phyloP scores from a whole-genome alignment of 1,284 basidiomycete species.

The Hortiboletus rubellus region DNA sequence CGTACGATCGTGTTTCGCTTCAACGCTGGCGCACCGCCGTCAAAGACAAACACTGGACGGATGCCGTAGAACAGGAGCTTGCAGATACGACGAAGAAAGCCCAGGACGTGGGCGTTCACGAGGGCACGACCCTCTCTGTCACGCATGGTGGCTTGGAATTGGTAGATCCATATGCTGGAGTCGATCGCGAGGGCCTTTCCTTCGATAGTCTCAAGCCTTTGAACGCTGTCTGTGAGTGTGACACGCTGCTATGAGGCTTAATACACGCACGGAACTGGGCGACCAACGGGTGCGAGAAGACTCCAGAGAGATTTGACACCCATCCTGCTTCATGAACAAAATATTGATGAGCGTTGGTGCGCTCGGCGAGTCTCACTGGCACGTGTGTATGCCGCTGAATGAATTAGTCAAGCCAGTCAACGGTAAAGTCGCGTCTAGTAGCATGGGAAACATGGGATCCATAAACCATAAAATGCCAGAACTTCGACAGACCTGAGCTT shows the following conservation, averaged over 20 bases:
- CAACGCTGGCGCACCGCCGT: constrained; percentile 88
- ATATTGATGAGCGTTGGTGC: not conserved
- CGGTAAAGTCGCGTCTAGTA: constrained; percentile 1
- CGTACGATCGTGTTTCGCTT: constrained; percentile 87
- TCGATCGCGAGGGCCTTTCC: constrained; percentile 94
- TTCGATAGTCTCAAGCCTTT: constrained; percentile 87
- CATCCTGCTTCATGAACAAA: constrained; percentile 47
- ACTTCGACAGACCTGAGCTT: constrained; percentile 9
- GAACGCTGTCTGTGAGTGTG: constrained; percentile 8
- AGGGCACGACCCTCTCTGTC: constrained; percentile 93
- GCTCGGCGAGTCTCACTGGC: not conserved
- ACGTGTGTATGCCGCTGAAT: not conserved
- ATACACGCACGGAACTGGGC: constrained; percentile 76
- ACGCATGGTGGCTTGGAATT: constrained; percentile 98
- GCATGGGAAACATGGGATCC: too few relatives aligned
- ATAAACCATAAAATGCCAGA: constrained; percentile 10
- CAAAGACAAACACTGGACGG: constrained; percentile 96
- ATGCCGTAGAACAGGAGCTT: constrained; percentile 97
- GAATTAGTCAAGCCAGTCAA: not conserved
- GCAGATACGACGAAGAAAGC: constrained; percentile 90
- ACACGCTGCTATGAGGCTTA: constrained; percentile 4
- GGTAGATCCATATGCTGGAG: constrained; percentile 99
- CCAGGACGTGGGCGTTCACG: constrained; percentile 93
- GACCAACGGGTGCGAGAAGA: constrained; percentile 85
- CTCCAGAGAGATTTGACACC: constrained; percentile 96